Evolutionary conservation across 306 rosid species (phyloP), one percentile per base, ranked within the genome.

Genomic region (Cicer chorassanicum): DNA sequence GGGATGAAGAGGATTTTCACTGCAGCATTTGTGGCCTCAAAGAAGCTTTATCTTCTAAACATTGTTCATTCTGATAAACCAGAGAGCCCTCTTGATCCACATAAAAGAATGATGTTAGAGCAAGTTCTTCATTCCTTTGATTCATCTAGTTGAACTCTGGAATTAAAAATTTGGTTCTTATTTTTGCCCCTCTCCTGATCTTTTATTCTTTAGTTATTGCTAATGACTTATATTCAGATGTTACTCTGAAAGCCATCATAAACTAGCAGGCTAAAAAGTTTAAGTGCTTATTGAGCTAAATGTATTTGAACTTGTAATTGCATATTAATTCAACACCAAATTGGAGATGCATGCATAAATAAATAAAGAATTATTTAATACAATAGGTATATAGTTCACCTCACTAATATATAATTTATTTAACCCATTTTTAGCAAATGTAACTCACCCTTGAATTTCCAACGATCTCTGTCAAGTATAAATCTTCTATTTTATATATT

Each of bases 21-120:
- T 13, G 97, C 97, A 8, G 98, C 89, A 79, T 93, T 93, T 82
- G 98, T 93, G 67, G 84, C 90, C 62, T 91, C 90, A 62, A 89
- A 88, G 90, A 91, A 89, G 83, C 96, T 93, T 70, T 91, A 93
- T 81, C 89, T 93, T 72, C 83, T 93, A 11, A 91, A 93, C 61
- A 86, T 93, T 70, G 45, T 73, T 82, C 87, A 89, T 83, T 88
- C 94, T 10, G 98, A 91, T 84, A 91, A 89, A 79, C 90, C 94
- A 24, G 97, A 93, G 76, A 88, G 75, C 55, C 96, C 98, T 53
- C 91, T 93, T 34, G 87, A 86, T 46, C 65, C 79, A 15, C 84
- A 83, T 40, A 76, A 82, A 49, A 76, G 85, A 82, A 39, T 56
- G 50, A 41, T 82, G 54, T 71, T 82, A 72, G 85, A 82, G 40